Conservation (phyloP, 1,284 basidiomycete species). For the Veloboletus limbatus region DNA sequence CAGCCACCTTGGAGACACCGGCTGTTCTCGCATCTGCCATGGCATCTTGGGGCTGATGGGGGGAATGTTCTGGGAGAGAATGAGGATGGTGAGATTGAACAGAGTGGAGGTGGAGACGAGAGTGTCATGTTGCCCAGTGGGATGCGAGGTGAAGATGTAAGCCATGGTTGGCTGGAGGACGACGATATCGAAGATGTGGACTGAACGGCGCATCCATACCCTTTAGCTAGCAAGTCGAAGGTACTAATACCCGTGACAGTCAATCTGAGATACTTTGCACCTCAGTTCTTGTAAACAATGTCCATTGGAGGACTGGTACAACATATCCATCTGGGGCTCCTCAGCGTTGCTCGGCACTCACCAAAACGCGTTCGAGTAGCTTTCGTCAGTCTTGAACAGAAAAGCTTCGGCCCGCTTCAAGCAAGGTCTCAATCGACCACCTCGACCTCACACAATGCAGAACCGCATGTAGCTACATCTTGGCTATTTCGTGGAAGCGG, state of each 20-base stretch:
- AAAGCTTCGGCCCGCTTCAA: constrained; percentile 1
- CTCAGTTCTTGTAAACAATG: too few relatives aligned
- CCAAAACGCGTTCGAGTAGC: neutral
- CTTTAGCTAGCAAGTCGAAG: too few relatives aligned
- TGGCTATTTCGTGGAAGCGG: constrained; percentile 20
- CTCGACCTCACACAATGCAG: constrained; percentile 1
- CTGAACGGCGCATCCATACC: too few relatives aligned
- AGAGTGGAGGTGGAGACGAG: constrained; percentile 14
- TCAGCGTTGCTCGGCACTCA: neutral
- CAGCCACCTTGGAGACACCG: constrained; percentile 45
- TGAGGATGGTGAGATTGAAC: constrained; percentile 26
- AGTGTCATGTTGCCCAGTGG: constrained; percentile 22
- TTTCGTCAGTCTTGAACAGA: neutral
- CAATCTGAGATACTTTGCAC: too few relatives aligned
- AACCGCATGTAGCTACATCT: neutral
- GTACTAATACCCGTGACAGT: too few relatives aligned
- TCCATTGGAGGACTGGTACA: constrained; percentile 4
- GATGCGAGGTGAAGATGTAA: constrained; percentile 23
- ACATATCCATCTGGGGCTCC: neutral
- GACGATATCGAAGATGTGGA: constrained; percentile 65
- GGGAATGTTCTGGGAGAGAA: constrained; percentile 31
- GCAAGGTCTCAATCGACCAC: constrained; percentile 10
- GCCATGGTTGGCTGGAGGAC: constrained; percentile 57
- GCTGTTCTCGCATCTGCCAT: constrained; percentile 55
- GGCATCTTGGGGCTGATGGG: constrained; percentile 33